Conservation (phyloP, 352 stramenopile species). For the Phytophthora pluvialis region DNA sequence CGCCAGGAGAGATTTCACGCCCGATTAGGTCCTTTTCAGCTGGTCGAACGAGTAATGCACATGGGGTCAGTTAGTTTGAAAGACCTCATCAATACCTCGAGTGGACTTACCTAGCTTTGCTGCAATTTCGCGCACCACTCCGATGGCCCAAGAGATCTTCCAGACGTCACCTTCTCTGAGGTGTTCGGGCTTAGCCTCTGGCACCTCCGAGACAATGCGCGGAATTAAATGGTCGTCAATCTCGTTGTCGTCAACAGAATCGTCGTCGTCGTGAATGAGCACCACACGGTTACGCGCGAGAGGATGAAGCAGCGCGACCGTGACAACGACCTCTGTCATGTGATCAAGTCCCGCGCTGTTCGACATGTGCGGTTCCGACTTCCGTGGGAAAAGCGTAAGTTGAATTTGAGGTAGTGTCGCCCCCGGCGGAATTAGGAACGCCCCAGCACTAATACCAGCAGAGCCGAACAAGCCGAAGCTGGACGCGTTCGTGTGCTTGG, state of each 20-base stretch:
- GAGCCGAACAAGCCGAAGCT: conserved; percentile 68
- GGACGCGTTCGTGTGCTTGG: conserved; percentile 33
- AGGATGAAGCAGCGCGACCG: conserved; percentile 77
- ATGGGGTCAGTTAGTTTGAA: neutral
- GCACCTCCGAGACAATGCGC: conserved; percentile 55
- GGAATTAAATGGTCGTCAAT: conserved; percentile 50
- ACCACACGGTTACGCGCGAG: conserved; percentile 55
- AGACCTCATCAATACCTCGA: too few relatives aligned
- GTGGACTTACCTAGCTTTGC: conserved; percentile 46
- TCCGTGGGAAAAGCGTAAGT: conserved; percentile 88
- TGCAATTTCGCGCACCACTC: conserved; percentile 63
- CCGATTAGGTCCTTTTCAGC: conserved; percentile 50
- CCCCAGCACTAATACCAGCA: conserved; percentile 72
- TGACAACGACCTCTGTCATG: conserved; percentile 73
- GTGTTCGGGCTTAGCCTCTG: conserved; percentile 53
- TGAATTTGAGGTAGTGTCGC: conserved; percentile 82
- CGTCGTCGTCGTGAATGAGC: conserved; percentile 41
- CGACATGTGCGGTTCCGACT: conserved; percentile 79
- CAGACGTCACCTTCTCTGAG: conserved; percentile 59
- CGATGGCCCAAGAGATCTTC: conserved; percentile 69
- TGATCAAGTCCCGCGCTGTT: conserved; percentile 56
- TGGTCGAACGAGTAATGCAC: conserved; percentile 17
- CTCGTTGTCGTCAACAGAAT: conserved; percentile 44
- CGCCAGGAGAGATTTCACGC: conserved; percentile 50
- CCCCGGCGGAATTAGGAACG: conserved; percentile 79